phyloP scores from a whole-genome alignment of 2,329 filamentous ascomycete species.

The Pseudogymnoascus sp. region DNA sequence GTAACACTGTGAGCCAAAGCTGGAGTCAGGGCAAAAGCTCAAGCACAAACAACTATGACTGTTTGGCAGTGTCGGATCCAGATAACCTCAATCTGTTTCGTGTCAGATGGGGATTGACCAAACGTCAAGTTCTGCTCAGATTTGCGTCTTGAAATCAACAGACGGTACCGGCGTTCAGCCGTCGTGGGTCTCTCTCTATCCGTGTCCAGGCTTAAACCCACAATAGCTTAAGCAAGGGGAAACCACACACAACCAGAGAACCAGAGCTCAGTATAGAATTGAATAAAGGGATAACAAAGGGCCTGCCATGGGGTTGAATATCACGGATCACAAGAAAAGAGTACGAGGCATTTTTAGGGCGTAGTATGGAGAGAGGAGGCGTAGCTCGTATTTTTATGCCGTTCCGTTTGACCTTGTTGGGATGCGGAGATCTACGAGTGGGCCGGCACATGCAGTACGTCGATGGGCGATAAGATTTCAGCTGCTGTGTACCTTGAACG shows the following conservation, averaged over 20 bases:
- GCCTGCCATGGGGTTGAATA: background rate
- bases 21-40: background rate
- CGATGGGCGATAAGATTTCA: slow-evolving; percentile 6
- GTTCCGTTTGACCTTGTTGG: slow-evolving; percentile 1
- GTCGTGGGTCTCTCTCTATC: background rate
- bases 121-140: slow-evolving; percentile 1
- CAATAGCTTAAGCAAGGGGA: background rate
- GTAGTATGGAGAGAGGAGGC: background rate
- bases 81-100: background rate
- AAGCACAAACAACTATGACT: background rate
- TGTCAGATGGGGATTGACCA: background rate
- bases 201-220: background rate
- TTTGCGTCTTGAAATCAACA: background rate
- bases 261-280: background rate
- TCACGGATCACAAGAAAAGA: background rate
- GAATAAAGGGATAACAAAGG: background rate
- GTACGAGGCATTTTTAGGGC: slow-evolving; percentile 1
- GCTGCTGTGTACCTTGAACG: slow-evolving; percentile 2
- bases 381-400: slow-evolving; percentile 6
- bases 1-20: background rate
- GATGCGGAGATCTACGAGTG: slow-evolving; percentile 7
- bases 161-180: slow-evolving; percentile 2
- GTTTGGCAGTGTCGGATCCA: background rate
- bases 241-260: background rate
- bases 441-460: background rate